Evolutionary conservation across 2,329 filamentous ascomycete genomes (phyloP).

Genomic region (Blastomyces gilchristii): DNA sequence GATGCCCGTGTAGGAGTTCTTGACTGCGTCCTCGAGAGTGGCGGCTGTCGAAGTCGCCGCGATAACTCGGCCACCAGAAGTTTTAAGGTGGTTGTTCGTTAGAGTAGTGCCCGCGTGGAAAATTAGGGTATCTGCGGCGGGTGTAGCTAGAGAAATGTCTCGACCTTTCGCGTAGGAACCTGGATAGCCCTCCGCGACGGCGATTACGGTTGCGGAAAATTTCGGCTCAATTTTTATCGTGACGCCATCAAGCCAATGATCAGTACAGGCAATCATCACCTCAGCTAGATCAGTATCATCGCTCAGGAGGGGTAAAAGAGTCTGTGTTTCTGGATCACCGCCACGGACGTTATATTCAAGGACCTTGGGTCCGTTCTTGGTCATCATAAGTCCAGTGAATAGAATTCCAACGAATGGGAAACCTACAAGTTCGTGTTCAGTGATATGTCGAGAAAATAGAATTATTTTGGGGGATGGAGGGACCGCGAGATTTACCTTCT

Average conservation of each 20-base stretch:
- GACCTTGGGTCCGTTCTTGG: conserved; percentile 65
- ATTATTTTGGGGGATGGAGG: too few species aligned
- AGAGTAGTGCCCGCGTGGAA: conserved; percentile 88
- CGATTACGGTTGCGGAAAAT: conserved; percentile 85
- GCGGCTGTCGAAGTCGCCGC: conserved; percentile 72
- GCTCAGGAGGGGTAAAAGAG: conserved; percentile 66
- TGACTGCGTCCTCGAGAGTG: conserved; percentile 70
- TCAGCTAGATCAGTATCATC: conserved; percentile 74
- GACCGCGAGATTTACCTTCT: conserved; percentile 44
- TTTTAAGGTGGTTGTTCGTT: conserved; percentile 54
- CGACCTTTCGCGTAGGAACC: conserved; percentile 73
- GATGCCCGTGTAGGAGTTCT: conserved; percentile 78
- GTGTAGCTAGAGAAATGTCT: conserved; percentile 47
- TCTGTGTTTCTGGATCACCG: conserved; percentile 86
- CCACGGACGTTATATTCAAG: conserved; percentile 92
- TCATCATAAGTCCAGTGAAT: conserved; percentile 75
- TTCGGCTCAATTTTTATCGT: conserved; percentile 56
- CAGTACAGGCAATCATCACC: conserved; percentile 75
- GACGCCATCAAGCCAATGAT: conserved; percentile 61
- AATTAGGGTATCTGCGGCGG: conserved; percentile 51
- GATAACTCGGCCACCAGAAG: conserved; percentile 82
- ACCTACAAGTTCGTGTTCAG: conserved; percentile 17
- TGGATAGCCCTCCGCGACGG: conserved; percentile 85
- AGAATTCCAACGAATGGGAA: conserved; percentile 38
- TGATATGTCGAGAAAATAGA: background rate